Evolutionary conservation across 2,329 filamentous ascomycete species (phyloP).

Genomic region (Apiospora marii): DNA sequence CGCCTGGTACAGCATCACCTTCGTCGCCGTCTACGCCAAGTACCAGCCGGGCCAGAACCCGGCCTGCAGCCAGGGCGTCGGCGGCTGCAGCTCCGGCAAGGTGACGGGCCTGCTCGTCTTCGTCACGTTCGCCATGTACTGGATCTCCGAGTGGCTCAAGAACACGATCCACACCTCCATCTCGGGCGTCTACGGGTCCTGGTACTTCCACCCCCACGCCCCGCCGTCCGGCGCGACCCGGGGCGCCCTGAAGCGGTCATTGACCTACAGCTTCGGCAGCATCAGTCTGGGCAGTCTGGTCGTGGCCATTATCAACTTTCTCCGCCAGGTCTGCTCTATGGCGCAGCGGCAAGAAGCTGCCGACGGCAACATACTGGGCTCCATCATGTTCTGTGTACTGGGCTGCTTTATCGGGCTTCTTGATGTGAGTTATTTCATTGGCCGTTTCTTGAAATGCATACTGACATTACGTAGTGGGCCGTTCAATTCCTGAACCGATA

Average conservation of each 20-base stretch:
- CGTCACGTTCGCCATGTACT: conserved; percentile 90
- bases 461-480: conserved; percentile 69
- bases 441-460: neutral
- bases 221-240: conserved; percentile 82
- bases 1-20: conserved; percentile 86
- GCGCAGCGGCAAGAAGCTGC: conserved; percentile 71
- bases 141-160: conserved; percentile 93
- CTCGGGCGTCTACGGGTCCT: conserved; percentile 87
- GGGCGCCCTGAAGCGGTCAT: conserved; percentile 79
- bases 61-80: conserved; percentile 59
- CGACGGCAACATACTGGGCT: conserved; percentile 73
- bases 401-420: conserved; percentile 79
- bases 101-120: conserved; percentile 88
- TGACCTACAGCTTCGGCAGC: conserved; percentile 92
- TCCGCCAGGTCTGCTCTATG: conserved; percentile 84
- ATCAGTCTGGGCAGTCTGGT: conserved; percentile 87
- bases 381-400: conserved; percentile 73
- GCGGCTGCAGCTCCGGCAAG: conserved; percentile 75
- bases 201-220: conserved; percentile 81
- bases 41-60: conserved; percentile 73
- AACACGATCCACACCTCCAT: conserved; percentile 91
- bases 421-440: conserved; percentile 35
- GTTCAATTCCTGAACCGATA: conserved; percentile 91
- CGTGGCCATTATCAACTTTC: conserved; percentile 85
- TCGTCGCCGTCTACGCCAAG: conserved; percentile 86